A percentile compares a stretch with the other conserved stretches of the same genome.
Evolutionary conservation across 2,329 filamentous ascomycete genomes (phyloP).

Genomic region (Ascochyta koolunga): DNA sequence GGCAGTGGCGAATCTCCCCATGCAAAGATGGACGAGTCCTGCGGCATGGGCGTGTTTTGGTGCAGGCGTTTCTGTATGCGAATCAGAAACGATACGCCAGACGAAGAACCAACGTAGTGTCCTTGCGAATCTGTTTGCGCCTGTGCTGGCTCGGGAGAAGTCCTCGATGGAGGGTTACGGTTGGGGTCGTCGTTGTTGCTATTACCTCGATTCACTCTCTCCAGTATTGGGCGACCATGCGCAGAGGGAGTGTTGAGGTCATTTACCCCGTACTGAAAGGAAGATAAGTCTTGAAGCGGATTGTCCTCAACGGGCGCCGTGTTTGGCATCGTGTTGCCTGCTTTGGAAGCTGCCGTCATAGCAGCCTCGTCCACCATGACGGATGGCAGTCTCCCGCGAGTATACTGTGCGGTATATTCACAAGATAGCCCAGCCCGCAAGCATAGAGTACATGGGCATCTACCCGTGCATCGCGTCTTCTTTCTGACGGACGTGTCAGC

Average conservation of each 20-base stretch:
- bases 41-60: slow-evolving; percentile 43
- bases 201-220: slow-evolving; percentile 19
- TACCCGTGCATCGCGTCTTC: slow-evolving; percentile 46
- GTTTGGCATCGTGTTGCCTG: slow-evolving; percentile 25
- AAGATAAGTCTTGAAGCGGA: slow-evolving; percentile 6
- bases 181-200: slow-evolving; percentile 21
- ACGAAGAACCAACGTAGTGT: slow-evolving; percentile 57
- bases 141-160: slow-evolving; percentile 54
- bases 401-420: slow-evolving; percentile 59
- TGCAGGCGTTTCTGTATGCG: slow-evolving; percentile 58
- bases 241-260: slow-evolving; percentile 12
- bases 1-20: slow-evolving; percentile 58
- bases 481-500: slow-evolving; percentile 34
- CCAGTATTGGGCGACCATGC: slow-evolving; percentile 25
- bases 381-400: slow-evolving; percentile 53
- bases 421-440: slow-evolving; percentile 47
- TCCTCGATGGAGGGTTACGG: slow-evolving; percentile 41
- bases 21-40: slow-evolving; percentile 56
- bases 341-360: slow-evolving; percentile 25
- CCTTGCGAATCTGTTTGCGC: slow-evolving; percentile 54
- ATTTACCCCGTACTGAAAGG: slow-evolving; percentile 9
- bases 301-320: slow-evolving; percentile 17
- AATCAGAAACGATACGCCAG: slow-evolving; percentile 57
- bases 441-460: slow-evolving; percentile 45
- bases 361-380: slow-evolving; percentile 45